Conservation (phyloP, 306 rosid genomes). For the Sechiopsis laciniata region DNA sequence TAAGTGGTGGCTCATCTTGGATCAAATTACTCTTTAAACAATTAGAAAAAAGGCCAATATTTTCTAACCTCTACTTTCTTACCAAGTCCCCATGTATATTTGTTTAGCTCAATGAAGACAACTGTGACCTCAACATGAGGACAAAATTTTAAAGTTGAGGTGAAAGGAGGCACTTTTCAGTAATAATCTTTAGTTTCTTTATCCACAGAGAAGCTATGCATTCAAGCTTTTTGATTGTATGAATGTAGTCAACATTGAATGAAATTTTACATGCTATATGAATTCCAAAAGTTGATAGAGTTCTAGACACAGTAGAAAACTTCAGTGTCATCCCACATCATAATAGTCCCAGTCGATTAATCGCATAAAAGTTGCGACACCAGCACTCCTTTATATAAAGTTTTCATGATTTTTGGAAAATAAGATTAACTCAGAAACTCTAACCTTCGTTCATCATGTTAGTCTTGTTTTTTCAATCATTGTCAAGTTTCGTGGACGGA, state of each 20-base stretch:
- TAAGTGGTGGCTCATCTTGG: conserved; percentile 22
- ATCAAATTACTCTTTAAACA: conserved; percentile 12
- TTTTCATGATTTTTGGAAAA: not conserved
- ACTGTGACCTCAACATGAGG: conserved; percentile 8
- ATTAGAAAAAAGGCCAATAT: conserved; percentile 10
- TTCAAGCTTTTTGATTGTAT: not conserved
- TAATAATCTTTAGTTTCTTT: conserved; percentile 1
- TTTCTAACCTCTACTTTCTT: conserved; percentile 14
- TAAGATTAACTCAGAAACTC: conserved; percentile 2
- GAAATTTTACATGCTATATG: conserved; percentile 6
- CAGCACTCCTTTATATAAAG: not conserved
- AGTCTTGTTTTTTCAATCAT: conserved; percentile 9
- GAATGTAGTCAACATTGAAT: conserved; percentile 3
- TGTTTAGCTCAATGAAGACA: conserved; percentile 19
- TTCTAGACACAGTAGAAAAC: conserved; percentile 9
- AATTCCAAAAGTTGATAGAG: conserved; percentile 3
- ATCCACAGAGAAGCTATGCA: not conserved
- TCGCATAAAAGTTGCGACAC: not conserved
- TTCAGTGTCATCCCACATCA: not conserved
- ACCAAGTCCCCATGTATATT: conserved; percentile 14
- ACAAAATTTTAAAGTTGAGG: conserved; percentile 16
- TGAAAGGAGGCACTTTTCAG: conserved; percentile 2
- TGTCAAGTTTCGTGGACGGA: conserved; percentile 1
- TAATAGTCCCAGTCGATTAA: not conserved
- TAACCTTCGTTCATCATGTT: not conserved